phyloP scores from a whole-genome alignment of 495 filamentous ascomycete genomes.

The Diplogelasinospora grovesii region DNA sequence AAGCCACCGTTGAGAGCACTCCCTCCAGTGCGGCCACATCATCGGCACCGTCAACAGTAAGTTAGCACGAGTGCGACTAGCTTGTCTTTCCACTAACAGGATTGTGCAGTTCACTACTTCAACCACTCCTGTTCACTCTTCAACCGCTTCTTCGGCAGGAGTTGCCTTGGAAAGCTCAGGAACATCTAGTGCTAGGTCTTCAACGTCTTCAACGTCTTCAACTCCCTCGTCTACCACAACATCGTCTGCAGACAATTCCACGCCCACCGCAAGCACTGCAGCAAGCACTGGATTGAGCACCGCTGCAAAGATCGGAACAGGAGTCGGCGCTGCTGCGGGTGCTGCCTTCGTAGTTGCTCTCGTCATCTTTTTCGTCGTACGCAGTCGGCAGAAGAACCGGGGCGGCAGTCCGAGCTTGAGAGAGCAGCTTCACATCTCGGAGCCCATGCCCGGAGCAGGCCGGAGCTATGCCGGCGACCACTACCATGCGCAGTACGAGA shows the following conservation, averaged over 20 bases:
- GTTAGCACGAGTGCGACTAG: not conserved
- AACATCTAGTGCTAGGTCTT: not conserved
- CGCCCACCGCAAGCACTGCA: constrained; percentile 5
- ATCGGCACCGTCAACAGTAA: not conserved
- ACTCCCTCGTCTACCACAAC: not conserved
- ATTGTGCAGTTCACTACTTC: not conserved
- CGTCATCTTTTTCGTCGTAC: constrained; percentile 18
- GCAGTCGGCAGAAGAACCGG: constrained; percentile 9
- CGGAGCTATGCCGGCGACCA: constrained; percentile 26
- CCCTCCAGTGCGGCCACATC: not conserved
- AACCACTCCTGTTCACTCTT: not conserved
- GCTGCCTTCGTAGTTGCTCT: constrained; percentile 26
- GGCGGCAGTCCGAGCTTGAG: constrained; percentile 13
- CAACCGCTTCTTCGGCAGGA: not conserved
- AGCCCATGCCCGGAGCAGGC: constrained; percentile 33
- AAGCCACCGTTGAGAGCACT: too few relatives aligned
- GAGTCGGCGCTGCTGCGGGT: constrained; percentile 31
- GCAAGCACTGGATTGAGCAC: constrained; percentile 18
- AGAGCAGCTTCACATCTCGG: constrained; percentile 33
- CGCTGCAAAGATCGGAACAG: constrained; percentile 38
- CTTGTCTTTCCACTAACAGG: not conserved
- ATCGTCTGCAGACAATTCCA: constrained; percentile 3
- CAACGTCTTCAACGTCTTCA: not conserved
- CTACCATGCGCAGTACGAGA: constrained; percentile 20
- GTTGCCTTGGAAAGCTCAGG: not conserved